phyloP scores from a whole-genome alignment of 192 early-diverging fungal genomes.

The Phycomyces nitens region DNA sequence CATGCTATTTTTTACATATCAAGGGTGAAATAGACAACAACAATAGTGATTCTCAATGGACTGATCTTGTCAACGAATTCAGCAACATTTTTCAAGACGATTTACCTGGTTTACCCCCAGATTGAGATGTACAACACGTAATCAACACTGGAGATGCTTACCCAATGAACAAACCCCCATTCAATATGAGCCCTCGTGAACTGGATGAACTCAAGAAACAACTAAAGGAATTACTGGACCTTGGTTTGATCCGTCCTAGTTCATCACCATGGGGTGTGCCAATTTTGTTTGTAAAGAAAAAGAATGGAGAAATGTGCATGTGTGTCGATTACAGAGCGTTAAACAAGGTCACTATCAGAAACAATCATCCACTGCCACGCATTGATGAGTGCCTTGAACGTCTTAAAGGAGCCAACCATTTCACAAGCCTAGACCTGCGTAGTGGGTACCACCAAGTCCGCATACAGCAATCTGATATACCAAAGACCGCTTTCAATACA shows the following conservation, averaged over 20 bases:
- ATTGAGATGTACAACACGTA: conserved; percentile 2
- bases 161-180: background rate
- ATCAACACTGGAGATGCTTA: conserved; percentile 3
- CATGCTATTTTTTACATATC: background rate
- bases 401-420: conserved; percentile 27
- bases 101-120: conserved; percentile 6
- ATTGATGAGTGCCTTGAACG: conserved; percentile 47
- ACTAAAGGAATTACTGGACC: conserved; percentile 13
- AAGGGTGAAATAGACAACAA: background rate
- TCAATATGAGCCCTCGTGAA: conserved; percentile 15
- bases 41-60: background rate
- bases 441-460: conserved; percentile 44
- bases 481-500: conserved; percentile 37
- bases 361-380: conserved; percentile 49
- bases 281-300: conserved; percentile 48
- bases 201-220: conserved; percentile 30
- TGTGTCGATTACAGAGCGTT: conserved; percentile 54
- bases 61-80: conserved; percentile 1
- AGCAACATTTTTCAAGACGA: background rate
- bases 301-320: conserved; percentile 42
- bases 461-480: conserved; percentile 26
- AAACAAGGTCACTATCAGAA: conserved; percentile 46
- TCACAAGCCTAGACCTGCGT: conserved; percentile 44
- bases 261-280: conserved; percentile 37
- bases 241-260: conserved; percentile 33